Conservation (phyloP, 148 eudicot species). For the Vaccinium darrowii region DNA sequence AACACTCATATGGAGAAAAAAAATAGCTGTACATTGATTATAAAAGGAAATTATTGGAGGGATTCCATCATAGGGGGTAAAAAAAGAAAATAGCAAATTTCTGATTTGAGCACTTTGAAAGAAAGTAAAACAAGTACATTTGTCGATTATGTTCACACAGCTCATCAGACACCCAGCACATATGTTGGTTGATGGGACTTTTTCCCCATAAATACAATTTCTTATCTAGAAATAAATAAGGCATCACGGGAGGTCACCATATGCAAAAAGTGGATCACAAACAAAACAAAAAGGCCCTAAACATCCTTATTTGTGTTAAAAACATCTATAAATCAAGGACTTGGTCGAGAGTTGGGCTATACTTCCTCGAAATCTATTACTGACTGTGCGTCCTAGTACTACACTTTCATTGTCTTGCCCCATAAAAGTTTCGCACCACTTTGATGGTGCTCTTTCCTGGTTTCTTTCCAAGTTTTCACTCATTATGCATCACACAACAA, state of each 20-base stretch:
- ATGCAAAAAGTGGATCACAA: background rate
- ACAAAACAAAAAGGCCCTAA: background rate
- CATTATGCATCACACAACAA: background rate
- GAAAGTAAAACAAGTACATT: background rate
- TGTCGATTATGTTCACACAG: background rate
- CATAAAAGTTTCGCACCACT: background rate
- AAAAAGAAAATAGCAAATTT: background rate
- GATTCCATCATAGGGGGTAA: background rate
- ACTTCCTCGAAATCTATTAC: background rate
- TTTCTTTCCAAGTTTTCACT: background rate
- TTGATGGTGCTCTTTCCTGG: background rate
- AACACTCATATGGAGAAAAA: background rate
- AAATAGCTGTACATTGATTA: background rate
- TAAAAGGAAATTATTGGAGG: background rate
- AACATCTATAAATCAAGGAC: background rate
- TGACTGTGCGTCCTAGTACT: background rate
- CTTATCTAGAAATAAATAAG: background rate
- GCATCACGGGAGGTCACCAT: background rate
- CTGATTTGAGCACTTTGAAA: background rate
- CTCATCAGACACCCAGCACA: background rate
- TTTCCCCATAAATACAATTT: background rate
- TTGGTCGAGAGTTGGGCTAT: background rate
- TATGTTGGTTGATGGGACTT: background rate
- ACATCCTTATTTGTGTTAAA: background rate
- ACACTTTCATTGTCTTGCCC: background rate